Percentiles rank a stretch among this genome's conserved stretches.
These are phyloP conservation scores for Hyaloperonospora arabidopsidis DNA, from an alignment of 352 stramenopile genomes.

Conservation along the genomic window DNA sequence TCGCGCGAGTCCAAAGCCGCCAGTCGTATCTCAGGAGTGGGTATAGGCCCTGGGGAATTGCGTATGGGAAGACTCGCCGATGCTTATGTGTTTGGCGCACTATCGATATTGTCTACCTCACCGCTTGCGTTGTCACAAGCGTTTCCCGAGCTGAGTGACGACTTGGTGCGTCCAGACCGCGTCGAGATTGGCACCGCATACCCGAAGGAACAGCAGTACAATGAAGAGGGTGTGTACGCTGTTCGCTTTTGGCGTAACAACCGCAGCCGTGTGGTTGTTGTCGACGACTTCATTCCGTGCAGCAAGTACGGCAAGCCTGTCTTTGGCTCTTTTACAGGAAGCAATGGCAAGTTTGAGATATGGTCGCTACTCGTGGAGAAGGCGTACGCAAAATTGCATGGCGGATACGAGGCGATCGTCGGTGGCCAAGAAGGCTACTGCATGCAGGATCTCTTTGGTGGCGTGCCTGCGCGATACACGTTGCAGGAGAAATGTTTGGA, in stretches of 20 bases:
- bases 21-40: constrained; percentile 52
- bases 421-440: constrained; percentile 77
- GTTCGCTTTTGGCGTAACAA: constrained; percentile 83
- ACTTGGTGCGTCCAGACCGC: constrained; percentile 49
- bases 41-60: constrained; percentile 56
- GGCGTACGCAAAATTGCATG: constrained; percentile 91
- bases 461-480: constrained; percentile 57
- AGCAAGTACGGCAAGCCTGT: constrained; percentile 77
- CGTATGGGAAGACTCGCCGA: constrained; percentile 61
- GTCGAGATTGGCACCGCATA: constrained; percentile 46
- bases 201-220: constrained; percentile 78
- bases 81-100: constrained; percentile 70
- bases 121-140: constrained; percentile 63
- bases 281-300: constrained; percentile 83
- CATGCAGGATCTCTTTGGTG: constrained; percentile 72
- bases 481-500: constrained; percentile 53
- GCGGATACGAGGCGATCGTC: constrained; percentile 85
- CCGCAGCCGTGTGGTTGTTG: constrained; percentile 66
- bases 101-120: constrained; percentile 77
- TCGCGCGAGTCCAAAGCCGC: constrained; percentile 41
- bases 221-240: constrained; percentile 82
- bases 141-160: constrained; percentile 57
- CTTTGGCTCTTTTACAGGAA: constrained; percentile 77
- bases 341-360: constrained; percentile 84
- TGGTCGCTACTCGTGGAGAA: constrained; percentile 92